These are phyloP conservation scores for Silene coronaria DNA, from an alignment of 179 eudicot genomes.

Conservation along the genomic window DNA sequence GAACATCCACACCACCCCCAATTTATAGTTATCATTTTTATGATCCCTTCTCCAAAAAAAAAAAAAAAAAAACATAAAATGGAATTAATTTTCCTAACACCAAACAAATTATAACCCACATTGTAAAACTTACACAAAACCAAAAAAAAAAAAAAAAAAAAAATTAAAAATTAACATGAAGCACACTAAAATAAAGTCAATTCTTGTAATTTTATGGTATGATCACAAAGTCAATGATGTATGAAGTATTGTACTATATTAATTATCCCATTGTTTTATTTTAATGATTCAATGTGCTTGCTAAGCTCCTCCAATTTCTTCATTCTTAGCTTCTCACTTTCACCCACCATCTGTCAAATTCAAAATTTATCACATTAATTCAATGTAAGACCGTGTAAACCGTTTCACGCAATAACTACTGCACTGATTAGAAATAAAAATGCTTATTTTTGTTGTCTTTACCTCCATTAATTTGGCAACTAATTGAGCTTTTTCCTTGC, in stretches of 20 bases:
- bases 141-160: too few relatives aligned
- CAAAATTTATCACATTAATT: too few relatives aligned
- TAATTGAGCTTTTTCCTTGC: constrained; percentile 63
- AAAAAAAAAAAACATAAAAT: too few relatives aligned
- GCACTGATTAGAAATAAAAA: not conserved
- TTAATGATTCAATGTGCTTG: constrained; percentile 63
- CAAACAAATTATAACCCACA: not conserved
- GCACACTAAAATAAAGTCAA: constrained; percentile 12
- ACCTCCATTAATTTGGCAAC: constrained; percentile 80
- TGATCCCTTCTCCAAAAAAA: too few relatives aligned
- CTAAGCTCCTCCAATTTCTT: constrained; percentile 80
- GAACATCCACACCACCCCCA: too few relatives aligned
- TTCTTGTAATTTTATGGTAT: not conserved
- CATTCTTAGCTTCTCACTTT: constrained; percentile 72
- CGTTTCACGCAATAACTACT: too few relatives aligned
- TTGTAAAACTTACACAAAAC: too few relatives aligned
- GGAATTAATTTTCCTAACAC: not conserved
- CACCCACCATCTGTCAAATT: constrained; percentile 56
- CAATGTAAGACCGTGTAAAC: too few relatives aligned
- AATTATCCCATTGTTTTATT: constrained; percentile 13
- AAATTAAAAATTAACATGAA: constrained; percentile 9
- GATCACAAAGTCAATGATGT: constrained; percentile 21
- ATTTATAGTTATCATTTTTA: too few relatives aligned
- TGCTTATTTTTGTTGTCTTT: not conserved
- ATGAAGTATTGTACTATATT: not conserved